Base-by-base conservation (phyloP, 306 rosid species). In the Glycine soja region DNA sequence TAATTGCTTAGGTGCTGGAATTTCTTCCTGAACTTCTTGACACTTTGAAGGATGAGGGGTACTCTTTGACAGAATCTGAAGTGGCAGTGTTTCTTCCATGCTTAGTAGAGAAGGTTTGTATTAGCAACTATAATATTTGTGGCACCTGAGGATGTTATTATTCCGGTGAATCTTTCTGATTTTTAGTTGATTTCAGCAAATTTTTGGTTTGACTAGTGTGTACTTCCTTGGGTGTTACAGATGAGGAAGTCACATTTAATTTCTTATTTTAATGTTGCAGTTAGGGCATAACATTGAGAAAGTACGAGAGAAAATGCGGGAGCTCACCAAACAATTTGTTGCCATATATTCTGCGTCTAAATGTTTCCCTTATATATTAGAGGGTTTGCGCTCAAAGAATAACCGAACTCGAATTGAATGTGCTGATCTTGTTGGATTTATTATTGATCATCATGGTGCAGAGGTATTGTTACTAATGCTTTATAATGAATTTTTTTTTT, bases 301-400 rank as follows among this genome's bases (percentile, higher is more conserved):
- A 85, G 97, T 93, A 43, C 88, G 97, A 50, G 97, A 96, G 81
- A 93, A 93, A 80, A 90, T 96, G 97, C 96, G 98, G 81, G 97
- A 96, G 85, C 86, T 96, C 85, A 89, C 95, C 62, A 93, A 92
- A 79, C 93, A 93, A 78, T 90, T 96, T 82, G 91, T 96, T 50
- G 78, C 77, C 63, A 43, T 91, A 64, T 93, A 92, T 88, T 87
- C 98, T 64, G 95, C 94, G 7, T 87, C 97, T 53, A 96, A 92
- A 85, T 89, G 93, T 78, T 92, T 96, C 81, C 99, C 98, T 51
- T 96, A 96, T 83, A 86, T 93, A 84, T 79, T 92, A 87, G 99
- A 96, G 91, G 99, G 98, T 73, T 84, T 93, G 84, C 98, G 98
- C 82, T 96, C 99, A 24, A 96, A 96, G 90, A 96, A 96, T 88